Conservation (phyloP, 306 rosid species). For the Rosa persica region DNA sequence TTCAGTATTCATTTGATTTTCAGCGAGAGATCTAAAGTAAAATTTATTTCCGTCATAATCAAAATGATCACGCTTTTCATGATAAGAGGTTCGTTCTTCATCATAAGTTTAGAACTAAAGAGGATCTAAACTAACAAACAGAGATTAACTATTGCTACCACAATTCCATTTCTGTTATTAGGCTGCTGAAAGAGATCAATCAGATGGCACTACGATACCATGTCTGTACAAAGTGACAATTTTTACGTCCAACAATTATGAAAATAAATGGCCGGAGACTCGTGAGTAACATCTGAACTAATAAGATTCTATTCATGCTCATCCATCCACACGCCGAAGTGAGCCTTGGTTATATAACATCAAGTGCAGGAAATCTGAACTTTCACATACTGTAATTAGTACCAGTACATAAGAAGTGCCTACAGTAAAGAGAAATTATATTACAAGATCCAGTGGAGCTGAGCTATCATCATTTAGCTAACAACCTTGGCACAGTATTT, state of each 20-base stretch:
- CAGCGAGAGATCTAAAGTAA: background rate
- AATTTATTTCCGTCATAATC: background rate
- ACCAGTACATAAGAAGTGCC: background rate
- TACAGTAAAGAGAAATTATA: background rate
- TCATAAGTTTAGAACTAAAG: too few relatives aligned
- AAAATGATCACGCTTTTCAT: too few relatives aligned
- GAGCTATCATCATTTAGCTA: constrained; percentile 7
- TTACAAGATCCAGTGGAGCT: constrained; percentile 9
- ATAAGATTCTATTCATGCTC: background rate
- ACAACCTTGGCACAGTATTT: constrained; percentile 23
- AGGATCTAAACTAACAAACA: background rate
- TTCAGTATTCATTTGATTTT: background rate
- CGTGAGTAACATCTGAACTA: background rate
- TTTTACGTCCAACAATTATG: too few relatives aligned
- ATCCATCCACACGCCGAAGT: background rate
- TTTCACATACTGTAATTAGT: background rate
- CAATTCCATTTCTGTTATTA: background rate
- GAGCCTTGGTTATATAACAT: background rate
- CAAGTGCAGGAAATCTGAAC: background rate
- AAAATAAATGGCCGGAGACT: too few relatives aligned
- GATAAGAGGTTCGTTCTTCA: background rate
- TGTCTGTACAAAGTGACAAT: background rate
- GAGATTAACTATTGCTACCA: background rate
- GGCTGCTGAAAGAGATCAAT: background rate
- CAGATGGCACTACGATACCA: background rate